Evolutionary conservation across 345 rosid genomes (phyloP).

Genomic region (Melaleuca quinquenervia): DNA sequence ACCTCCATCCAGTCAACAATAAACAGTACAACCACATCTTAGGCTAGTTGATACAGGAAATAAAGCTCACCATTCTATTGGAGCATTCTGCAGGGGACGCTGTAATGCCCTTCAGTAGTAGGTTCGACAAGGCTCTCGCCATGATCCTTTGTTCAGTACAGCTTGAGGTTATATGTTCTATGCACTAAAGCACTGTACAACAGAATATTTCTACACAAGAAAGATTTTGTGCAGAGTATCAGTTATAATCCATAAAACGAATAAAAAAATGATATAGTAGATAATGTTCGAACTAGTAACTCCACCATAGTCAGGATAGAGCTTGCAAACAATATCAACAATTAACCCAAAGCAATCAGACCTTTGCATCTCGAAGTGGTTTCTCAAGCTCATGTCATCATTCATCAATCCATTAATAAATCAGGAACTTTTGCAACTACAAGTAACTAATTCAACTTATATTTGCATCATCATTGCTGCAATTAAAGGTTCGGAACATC

Average conservation of each 20-base stretch:
- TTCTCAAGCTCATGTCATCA: neutral
- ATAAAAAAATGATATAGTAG: neutral
- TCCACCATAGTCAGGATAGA: neutral
- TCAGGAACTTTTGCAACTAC: neutral
- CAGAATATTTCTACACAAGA: neutral
- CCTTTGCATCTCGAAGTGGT: neutral
- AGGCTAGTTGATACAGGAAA: no score
- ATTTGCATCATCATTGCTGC: neutral
- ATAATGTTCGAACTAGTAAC: neutral
- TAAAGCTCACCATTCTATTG: no score
- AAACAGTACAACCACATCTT: no score
- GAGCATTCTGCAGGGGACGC: slow-evolving; percentile 9
- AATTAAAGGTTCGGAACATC: neutral
- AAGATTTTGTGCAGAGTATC: neutral
- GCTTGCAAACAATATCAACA: neutral
- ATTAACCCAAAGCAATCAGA: neutral
- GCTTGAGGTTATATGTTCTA: neutral
- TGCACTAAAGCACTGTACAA: neutral
- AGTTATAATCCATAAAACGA: neutral
- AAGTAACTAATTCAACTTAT: neutral
- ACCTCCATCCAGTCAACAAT: no score
- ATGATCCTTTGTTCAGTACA: slow-evolving; percentile 5
- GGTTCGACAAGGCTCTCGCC: slow-evolving; percentile 55
- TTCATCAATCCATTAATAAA: neutral
- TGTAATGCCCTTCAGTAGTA: slow-evolving; percentile 32